Base-by-base conservation (phyloP, 2,329 filamentous ascomycete species). In the Penicillium sp. region DNA sequence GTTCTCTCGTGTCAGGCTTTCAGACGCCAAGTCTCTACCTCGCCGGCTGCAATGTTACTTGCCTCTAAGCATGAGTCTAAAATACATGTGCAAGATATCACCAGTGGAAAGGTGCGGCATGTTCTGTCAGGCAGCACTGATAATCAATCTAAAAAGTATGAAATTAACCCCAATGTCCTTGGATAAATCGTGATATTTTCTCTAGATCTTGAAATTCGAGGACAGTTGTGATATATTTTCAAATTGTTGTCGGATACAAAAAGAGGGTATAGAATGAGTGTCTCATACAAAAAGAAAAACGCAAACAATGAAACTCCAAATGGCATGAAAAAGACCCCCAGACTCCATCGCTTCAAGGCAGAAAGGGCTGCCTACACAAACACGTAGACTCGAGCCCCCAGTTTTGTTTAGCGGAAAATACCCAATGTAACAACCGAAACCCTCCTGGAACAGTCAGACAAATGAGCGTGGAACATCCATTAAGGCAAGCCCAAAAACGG, bases 251-350 rank as follows among this genome's bases (percentile, higher is more conserved):
- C 14, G 36, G 36, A 9, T 39, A 39, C 10, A 47, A 27, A 47
- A 55, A 16, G 43, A 52, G 51, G 53, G 49, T 59, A 60, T 62
- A 55, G 40, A 55, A 54, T 59, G 21, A 32, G 46, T 10, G n/a
- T 38, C 18, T 40, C 40, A 47, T 47, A 1, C 47, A n/a, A 43
- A 31, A 24, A 40, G 10, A 24, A 45, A 52, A 21, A 21, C 24
- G 8, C 8, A 8, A 27, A 27, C 5, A 34, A 22, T 34, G 29
- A 47, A 42, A 27, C 16, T 45, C 31, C 10, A 14, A 54, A 7
- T 14, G 31, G 32, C 13, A 38, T 31, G 13, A 14, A 38, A 31
- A 14, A 18, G 3, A 40, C n/a, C 24, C 24, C 31, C 42, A 46
- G 18, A 49, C 56, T 57, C 52, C 60, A 48, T 43, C 14, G 42